Conservation (phyloP, 1,284 basidiomycete species). For the Inonotus hispidus region DNA sequence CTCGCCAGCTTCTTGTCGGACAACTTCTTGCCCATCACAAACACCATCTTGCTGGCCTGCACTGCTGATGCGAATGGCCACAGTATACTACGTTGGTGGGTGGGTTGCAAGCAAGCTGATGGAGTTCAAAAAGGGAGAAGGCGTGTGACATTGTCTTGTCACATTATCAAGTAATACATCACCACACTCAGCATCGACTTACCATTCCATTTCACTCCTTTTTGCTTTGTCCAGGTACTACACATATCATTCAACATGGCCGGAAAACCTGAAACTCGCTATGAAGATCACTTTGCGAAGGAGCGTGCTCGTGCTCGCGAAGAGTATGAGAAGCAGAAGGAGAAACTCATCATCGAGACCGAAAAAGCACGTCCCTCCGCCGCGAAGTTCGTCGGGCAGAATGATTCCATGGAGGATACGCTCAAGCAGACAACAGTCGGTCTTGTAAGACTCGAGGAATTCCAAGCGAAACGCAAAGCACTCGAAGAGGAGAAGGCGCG, state of each 20-base stretch:
- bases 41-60: slow-evolving; percentile 48
- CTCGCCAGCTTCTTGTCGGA: slow-evolving; percentile 64
- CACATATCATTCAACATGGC: slow-evolving; percentile 45
- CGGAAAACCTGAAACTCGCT: slow-evolving; percentile 68
- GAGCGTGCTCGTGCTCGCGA: slow-evolving; percentile 79
- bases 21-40: slow-evolving; percentile 71
- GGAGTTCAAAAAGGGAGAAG: neutral
- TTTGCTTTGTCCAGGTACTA: neutral
- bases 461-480: slow-evolving; percentile 82
- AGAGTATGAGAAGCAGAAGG: slow-evolving; percentile 86
- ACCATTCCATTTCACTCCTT: neutral
- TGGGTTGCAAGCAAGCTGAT: neutral
- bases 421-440: slow-evolving; percentile 94
- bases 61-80: neutral
- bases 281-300: slow-evolving; percentile 75
- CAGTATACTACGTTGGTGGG: neutral
- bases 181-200: neutral
- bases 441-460: slow-evolving; percentile 89
- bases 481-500: slow-evolving; percentile 90
- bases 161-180: neutral
- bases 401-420: slow-evolving; percentile 92
- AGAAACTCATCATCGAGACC: slow-evolving; percentile 74
- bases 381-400: slow-evolving; percentile 89
- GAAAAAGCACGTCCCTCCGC: slow-evolving; percentile 79
- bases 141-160: neutral